A percentile compares a stretch with the other conserved stretches of the same genome.
Conservation (phyloP, 108 stramenopile genomes). For the Cyclotella cryptica region DNA sequence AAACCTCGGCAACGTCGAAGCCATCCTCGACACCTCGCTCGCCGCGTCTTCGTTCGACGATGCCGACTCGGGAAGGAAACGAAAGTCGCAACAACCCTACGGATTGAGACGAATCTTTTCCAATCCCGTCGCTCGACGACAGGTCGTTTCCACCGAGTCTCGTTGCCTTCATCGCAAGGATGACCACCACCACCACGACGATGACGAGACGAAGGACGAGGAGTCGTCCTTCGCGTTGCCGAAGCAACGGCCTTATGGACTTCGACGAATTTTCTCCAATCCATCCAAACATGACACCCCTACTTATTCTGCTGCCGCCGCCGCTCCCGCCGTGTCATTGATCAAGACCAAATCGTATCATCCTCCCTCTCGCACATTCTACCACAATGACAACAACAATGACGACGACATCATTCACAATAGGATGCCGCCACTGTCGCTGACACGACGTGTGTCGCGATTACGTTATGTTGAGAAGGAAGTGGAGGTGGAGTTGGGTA, state of each 20-base stretch:
- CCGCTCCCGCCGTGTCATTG: background rate
- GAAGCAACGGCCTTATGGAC: background rate
- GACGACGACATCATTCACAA: background rate
- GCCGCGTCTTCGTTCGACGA: slow-evolving; percentile 11
- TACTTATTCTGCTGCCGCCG: background rate
- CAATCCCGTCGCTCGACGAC: background rate
- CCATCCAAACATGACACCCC: background rate
- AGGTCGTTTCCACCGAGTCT: too few relatives aligned
- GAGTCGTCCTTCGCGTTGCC: too few relatives aligned
- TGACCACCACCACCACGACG: too few relatives aligned
- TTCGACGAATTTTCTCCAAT: slow-evolving; percentile 1
- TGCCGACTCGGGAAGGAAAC: background rate
- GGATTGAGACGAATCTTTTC: slow-evolving; percentile 4
- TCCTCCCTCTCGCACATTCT: background rate
- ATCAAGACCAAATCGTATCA: slow-evolving; percentile 8
- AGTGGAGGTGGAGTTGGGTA: background rate
- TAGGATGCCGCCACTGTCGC: background rate
- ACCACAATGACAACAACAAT: background rate
- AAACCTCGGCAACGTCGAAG: slow-evolving; percentile 6
- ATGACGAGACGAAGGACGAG: too few relatives aligned
- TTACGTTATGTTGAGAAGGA: background rate
- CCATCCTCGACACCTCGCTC: background rate
- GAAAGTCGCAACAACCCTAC: background rate
- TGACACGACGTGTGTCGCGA: background rate
- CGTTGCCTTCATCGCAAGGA: too few relatives aligned